Base-by-base conservation (phyloP, 345 rosid species). In the Carallia brachiata region DNA sequence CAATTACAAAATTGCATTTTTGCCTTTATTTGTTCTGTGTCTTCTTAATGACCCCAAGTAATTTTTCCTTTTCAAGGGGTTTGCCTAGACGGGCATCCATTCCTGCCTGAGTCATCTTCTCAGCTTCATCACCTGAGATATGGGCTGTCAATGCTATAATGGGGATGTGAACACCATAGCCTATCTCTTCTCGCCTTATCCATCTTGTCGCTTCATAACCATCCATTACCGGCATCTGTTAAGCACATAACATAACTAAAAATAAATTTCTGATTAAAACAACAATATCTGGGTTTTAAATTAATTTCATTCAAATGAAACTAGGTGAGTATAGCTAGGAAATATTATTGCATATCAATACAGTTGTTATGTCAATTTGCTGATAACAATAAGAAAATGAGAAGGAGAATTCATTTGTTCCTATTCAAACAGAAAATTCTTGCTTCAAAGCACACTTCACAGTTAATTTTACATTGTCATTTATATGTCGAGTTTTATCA, bases 121-220 rank as follows among this genome's bases (percentile, higher is more conserved):
- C 36, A 10, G 6, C 34, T 37, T 53, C 59, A 9, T 27, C 69
- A n/a, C 52, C 61, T 36, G 69, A 54, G 12, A 12, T 32, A 47
- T 71, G 65, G 10, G 72, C 76, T 56, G 80, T 52, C 30, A 77
- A 34, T 56, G 80, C 73, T 31, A 71, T 50, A 2, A 77, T 67
- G 15, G 72, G 76, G 7, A 71, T 71, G 19, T 36, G 72, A 32
- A 40, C 40, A 27, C 54, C 73, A 36, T 50, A 58, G 15, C n/a
- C 32, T 17, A 13, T 63, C 63, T 72, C 68, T 62, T 61, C 73
- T 59, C 34, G 36, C 55, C 76, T 62, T 44, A 77, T 77, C 17
- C 15, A 40, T 47, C 69, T 71, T 28, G 80, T 71, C 13, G 80
- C 76, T 66, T 77, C 80, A 50, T 61, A 71, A 3, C 76, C 80